These are phyloP conservation scores for Carex kokanica DNA, from an alignment of 176 grass and related monocot genomes.

Conservation along the genomic window DNA sequence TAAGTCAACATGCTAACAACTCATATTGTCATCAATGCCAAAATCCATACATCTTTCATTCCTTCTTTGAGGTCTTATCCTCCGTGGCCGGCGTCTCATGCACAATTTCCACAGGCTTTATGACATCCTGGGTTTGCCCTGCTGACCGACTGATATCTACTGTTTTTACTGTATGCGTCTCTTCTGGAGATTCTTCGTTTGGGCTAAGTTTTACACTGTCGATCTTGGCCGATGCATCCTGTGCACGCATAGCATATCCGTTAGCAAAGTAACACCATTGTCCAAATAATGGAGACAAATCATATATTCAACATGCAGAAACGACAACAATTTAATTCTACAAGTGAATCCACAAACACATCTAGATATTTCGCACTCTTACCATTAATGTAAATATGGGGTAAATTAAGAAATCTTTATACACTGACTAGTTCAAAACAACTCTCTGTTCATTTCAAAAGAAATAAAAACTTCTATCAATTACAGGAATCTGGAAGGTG, in stretches of 20 bases:
- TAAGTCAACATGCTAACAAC: not conserved
- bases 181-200: not conserved
- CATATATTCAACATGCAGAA: too few species aligned
- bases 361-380: too few species aligned
- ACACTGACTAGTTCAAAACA: not conserved
- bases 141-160: conserved; percentile 6
- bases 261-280: not conserved
- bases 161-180: not conserved
- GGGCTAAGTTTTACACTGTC: not conserved
- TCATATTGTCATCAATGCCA: not conserved
- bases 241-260: not conserved
- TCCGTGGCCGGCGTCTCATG: not conserved
- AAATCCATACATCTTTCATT: not conserved
- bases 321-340: too few species aligned
- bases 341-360: too few species aligned
- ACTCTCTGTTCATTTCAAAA: too few species aligned
- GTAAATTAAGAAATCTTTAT: too few species aligned
- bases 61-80: not conserved
- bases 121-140: not conserved
- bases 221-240: not conserved
- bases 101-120: conserved; percentile 1
- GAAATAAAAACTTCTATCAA: not conserved
- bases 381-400: too few species aligned
- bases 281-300: not conserved
- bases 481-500: not conserved